Base-by-base conservation (phyloP, 495 filamentous ascomycete genomes). In the Jackrogersella multiformis region DNA sequence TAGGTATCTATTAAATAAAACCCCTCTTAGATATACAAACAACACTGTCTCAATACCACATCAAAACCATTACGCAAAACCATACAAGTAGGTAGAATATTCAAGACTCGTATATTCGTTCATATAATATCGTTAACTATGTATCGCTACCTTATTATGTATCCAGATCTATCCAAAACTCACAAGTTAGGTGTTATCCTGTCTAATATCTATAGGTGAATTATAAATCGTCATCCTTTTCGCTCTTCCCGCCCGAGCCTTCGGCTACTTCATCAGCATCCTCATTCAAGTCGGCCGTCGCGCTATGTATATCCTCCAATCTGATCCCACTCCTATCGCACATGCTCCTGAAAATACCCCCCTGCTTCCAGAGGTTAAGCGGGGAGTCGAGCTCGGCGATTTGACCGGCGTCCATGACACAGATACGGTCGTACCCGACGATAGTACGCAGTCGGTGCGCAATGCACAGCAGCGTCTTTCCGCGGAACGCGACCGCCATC, bases 361-460 rank as follows among this genome's bases (percentile, higher is more conserved):
- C 86, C 39, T 83, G 72, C 48, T 71, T 58, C 84, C 87, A 97
- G 62, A 99, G 77, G 16, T 78, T 78, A 45, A 88, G 54, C 23
- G 94, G 94, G n/a, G 85, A 78, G 53, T 89, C 95, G 70, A 97
- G 80, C 82, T 97, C 93, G 1, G 89, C 91, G 68, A 99, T 96
- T 34, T 78, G 76, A 0, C 94, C 94, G 28, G 87, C 84, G 61
- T 97, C 94, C 94, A 99, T 96, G 32, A 99, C 94, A 61, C 91
- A 93, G 66, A 99, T 97, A 5, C 94, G 86, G 74, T 99, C 95
- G 72, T 97, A 97, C n/a, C 88, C 86, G 62, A 97, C 89, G 61
- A 97, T 96, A 0, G 95, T 97, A 61, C 91, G 87, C 69, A 97
- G 77, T 9, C 94, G 84, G 77, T 98, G 94, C n/a, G 94, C 94